Conservation (phyloP, 1,139 yeast genomes). For the Blastobotrys aristatus region DNA sequence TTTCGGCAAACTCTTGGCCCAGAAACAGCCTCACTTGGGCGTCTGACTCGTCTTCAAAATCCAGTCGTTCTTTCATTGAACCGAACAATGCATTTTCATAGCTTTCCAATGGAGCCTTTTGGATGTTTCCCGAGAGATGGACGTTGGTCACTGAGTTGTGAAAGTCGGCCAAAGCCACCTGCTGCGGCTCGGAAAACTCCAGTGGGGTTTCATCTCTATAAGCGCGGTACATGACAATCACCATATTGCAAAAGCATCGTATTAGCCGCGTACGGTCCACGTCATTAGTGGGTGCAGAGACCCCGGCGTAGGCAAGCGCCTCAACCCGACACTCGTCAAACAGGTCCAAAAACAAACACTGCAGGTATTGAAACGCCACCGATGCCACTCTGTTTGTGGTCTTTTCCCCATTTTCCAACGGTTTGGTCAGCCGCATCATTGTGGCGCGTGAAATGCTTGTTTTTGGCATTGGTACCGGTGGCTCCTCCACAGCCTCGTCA, state of each 20-base stretch:
- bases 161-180: constrained; percentile 1
- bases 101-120: neutral
- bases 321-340: constrained; percentile 3
- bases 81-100: constrained; percentile 1
- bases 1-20: neutral
- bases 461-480: neutral
- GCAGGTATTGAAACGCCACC: constrained; percentile 6
- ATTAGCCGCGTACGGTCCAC: neutral
- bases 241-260: constrained; percentile 2
- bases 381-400: constrained; percentile 1
- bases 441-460: neutral
- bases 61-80: neutral
- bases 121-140: neutral
- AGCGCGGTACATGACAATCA: constrained; percentile 2
- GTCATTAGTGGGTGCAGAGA: neutral
- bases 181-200: constrained; percentile 1
- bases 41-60: neutral
- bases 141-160: neutral
- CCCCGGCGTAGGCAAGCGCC: constrained; percentile 1
- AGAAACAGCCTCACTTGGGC: neutral
- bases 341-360: constrained; percentile 6
- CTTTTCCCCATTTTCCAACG: neutral
- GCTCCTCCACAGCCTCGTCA: neutral
- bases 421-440: neutral
- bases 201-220: neutral